Evolutionary conservation across 2,329 filamentous ascomycete genomes (phyloP).

Genomic region (Colletotrichum graminicola): DNA sequence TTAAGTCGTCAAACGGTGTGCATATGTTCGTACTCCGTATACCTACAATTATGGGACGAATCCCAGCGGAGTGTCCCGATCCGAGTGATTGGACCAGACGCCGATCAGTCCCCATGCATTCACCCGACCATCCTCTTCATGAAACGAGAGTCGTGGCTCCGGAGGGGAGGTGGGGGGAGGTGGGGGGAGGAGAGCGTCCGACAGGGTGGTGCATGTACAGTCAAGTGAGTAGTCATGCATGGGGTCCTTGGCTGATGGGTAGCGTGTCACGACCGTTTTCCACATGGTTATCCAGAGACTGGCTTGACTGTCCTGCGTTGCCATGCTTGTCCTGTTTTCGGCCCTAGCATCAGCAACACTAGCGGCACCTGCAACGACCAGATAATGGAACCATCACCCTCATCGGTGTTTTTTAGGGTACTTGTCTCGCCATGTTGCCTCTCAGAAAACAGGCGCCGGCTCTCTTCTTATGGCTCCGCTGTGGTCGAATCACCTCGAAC

Average conservation of each 20-base stretch:
- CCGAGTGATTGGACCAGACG: background rate
- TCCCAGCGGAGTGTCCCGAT: background rate
- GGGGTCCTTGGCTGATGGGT: background rate
- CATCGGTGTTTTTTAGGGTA: background rate
- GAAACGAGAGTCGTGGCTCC: background rate
- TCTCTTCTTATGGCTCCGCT: background rate
- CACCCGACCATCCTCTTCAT: background rate
- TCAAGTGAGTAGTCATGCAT: background rate
- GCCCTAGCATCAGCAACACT: background rate
- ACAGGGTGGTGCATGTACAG: background rate
- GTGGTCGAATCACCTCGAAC: background rate
- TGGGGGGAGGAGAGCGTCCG: background rate
- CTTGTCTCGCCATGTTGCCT: background rate
- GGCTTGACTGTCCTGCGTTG: background rate
- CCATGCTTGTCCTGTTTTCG: background rate
- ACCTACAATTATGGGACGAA: background rate
- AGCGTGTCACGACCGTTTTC: background rate
- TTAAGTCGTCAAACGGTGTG: background rate
- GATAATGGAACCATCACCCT: background rate
- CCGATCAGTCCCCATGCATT: background rate
- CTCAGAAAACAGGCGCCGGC: background rate
- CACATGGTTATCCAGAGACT: background rate
- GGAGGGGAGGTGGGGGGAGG: background rate
- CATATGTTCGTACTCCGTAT: background rate
- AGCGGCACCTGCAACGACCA: background rate